Base-by-base conservation (phyloP, 1,284 basidiomycete species). In the Rhodotorula sp. region DNA sequence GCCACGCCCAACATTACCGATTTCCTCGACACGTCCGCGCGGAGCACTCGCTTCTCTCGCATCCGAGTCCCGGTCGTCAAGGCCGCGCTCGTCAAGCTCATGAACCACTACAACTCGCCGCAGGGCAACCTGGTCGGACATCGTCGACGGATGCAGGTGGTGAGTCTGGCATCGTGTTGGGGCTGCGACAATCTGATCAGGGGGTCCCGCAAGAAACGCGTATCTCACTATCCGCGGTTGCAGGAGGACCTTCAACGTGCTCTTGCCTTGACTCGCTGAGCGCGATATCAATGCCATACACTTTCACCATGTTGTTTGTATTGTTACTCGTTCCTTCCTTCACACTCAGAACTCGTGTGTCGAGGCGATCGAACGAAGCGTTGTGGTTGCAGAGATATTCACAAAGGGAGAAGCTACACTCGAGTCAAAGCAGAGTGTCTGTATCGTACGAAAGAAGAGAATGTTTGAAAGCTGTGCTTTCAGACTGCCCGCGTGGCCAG, bases 31-130 rank as follows among this genome's bases (percentile, higher is more conserved):
- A 86, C 90, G 2, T 85, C 86, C 22, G 84, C 87, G 68, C 87
- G 93, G 55, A 87, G 89, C 74, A 83, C 87, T 56, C 88, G 88
- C 4, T 95, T 91, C 78, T 78, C 83, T n/a, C 82, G 83, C 59
- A 86, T 95, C 69, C 89, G 88, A 76, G 87, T 89, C 7, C 88
- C 88, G 75, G 84, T 86, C 60, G 82, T 96, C n/a, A 87, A 90
- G 63, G 83, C 87, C 14, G 83, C 94, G 42, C 83, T 95, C 20
- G 87, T 91, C 76, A 95, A 95, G 80, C 83, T 95, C 4, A 37
- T 74, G 24, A 68, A 73, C n/a, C 71, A 68, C 53, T 77, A 76
- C 66, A 76, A 76, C 58, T 57, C 68, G 49, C 30, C 60, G 33
- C 22, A 26, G 1, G 64, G 70, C 22, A 18, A 30, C 24, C 46